phyloP scores from a whole-genome alignment of 805 yeast genomes.

The Deakozyma indianensis region DNA sequence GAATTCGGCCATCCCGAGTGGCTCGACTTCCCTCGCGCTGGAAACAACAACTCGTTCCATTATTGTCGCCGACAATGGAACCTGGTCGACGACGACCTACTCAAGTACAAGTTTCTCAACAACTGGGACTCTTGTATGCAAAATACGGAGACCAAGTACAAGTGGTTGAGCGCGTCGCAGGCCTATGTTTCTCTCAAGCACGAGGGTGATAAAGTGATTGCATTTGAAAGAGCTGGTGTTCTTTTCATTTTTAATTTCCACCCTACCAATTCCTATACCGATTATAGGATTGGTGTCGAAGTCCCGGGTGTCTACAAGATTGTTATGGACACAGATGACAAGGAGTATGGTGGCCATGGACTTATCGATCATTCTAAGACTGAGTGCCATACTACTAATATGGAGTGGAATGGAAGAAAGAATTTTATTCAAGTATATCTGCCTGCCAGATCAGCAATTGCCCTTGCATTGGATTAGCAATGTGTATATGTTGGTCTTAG shows the following conservation, averaged over 20 bases:
- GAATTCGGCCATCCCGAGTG: slow-evolving; percentile 99
- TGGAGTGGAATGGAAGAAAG: slow-evolving; percentile 65
- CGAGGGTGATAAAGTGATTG: slow-evolving; percentile 79
- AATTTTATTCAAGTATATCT: slow-evolving; percentile 66
- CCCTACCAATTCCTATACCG: slow-evolving; percentile 68
- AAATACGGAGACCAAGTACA: slow-evolving; percentile 49
- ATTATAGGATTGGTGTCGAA: slow-evolving; percentile 85
- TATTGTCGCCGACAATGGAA: slow-evolving; percentile 94
- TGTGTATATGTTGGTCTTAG: no score
- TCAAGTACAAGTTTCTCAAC: slow-evolving; percentile 67
- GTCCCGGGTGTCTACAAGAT: slow-evolving; percentile 60
- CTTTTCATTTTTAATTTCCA: slow-evolving; percentile 84
- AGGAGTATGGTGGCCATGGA: slow-evolving; percentile 66
- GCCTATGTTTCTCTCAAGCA: slow-evolving; percentile 83
- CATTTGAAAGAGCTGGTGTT: slow-evolving; percentile 75
- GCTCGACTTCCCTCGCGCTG: slow-evolving; percentile 91
- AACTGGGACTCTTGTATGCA: slow-evolving; percentile 83
- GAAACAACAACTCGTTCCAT: slow-evolving; percentile 77
- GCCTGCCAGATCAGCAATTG: slow-evolving; percentile 63
- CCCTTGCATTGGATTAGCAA: slow-evolving; percentile 29
- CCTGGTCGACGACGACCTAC: slow-evolving; percentile 60
- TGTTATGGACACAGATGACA: slow-evolving; percentile 60
- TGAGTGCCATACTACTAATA: slow-evolving; percentile 54
- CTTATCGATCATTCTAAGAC: slow-evolving; percentile 43
- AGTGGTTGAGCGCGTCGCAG: slow-evolving; percentile 58